Evolutionary conservation across 192 early-diverging fungal genomes (phyloP).

Genomic region (Backusella parvicylindrica): DNA sequence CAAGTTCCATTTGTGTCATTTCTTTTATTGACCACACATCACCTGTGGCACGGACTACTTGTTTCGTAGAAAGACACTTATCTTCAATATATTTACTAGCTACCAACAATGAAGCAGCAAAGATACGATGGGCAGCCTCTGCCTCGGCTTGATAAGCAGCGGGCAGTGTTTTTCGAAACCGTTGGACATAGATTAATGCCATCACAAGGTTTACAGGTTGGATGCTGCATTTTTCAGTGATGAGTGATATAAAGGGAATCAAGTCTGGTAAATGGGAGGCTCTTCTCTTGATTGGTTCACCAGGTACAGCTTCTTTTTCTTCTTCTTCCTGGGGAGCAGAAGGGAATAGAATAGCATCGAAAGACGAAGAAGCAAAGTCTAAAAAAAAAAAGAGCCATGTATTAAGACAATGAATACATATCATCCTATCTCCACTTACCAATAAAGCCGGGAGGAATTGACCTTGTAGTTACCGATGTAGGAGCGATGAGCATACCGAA

Average conservation of each 20-base stretch:
- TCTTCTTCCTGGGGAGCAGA: not conserved
- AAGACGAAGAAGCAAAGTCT: slow-evolving; percentile 37
- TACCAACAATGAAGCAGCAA: slow-evolving; percentile 34
- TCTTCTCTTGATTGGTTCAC: slow-evolving; percentile 11
- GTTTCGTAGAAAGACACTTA: slow-evolving; percentile 27
- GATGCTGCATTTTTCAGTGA: slow-evolving; percentile 36
- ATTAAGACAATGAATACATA: not conserved
- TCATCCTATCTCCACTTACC: not conserved
- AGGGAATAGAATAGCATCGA: slow-evolving; percentile 37
- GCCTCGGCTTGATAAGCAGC: slow-evolving; percentile 34
- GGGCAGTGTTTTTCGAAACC: slow-evolving; percentile 32
- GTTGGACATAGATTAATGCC: slow-evolving; percentile 38
- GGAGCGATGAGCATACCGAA: not conserved
- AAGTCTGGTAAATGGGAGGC: slow-evolving; percentile 26
- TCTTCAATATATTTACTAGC: slow-evolving; percentile 40
- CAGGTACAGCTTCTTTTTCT: not conserved
- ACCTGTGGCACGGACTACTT: slow-evolving; percentile 35
- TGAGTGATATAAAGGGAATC: slow-evolving; percentile 33
- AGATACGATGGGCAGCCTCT: slow-evolving; percentile 38
- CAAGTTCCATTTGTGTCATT: slow-evolving; percentile 38
- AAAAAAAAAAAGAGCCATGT: not conserved
- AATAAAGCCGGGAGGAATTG: slow-evolving; percentile 28
- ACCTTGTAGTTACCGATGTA: slow-evolving; percentile 8
- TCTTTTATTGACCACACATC: slow-evolving; percentile 41
- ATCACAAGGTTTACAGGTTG: slow-evolving; percentile 29